Conservation (phyloP, 306 rosid genomes). For the Vigna angularis region DNA sequence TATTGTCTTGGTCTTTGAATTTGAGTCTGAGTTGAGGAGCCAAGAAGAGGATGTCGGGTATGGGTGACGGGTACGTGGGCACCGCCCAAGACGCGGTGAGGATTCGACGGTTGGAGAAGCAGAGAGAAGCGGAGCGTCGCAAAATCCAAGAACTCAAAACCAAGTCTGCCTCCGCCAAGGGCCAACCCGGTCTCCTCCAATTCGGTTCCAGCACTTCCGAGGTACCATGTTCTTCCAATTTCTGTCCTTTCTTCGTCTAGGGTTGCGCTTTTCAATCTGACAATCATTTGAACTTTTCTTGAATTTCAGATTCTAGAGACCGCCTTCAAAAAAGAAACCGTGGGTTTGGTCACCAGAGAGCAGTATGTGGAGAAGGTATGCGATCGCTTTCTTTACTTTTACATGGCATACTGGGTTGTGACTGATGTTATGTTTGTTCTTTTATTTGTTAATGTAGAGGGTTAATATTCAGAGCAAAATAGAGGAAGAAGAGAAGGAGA, state of each 20-base stretch:
- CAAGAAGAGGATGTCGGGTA: conserved; percentile 86
- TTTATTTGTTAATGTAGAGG: conserved; percentile 57
- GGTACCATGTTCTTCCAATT: conserved; percentile 44
- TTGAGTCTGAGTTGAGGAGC: background rate
- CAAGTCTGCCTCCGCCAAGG: conserved; percentile 79
- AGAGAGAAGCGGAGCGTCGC: conserved; percentile 96
- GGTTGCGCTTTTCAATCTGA: background rate
- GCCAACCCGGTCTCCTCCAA: conserved; percentile 96
- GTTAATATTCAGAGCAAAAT: conserved; percentile 85
- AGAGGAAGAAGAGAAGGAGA: conserved; percentile 99
- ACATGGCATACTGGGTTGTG: background rate
- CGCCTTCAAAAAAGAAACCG: conserved; percentile 97
- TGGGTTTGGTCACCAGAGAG: conserved; percentile 93
- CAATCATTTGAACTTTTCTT: background rate
- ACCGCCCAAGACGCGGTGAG: conserved; percentile 95
- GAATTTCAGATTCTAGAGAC: conserved; percentile 85
- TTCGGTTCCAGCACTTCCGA: conserved; percentile 96
- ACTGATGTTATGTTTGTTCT: background rate
- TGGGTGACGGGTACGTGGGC: conserved; percentile 99
- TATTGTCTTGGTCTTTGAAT: too few species aligned
- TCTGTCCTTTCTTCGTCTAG: background rate
- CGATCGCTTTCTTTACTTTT: background rate
- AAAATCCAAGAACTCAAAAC: conserved; percentile 94
- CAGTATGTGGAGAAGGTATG: conserved; percentile 94
- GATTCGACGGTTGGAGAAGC: conserved; percentile 95